Evolutionary conservation across 495 filamentous ascomycete species (phyloP), one percentile per base, ranked within the genome.

Genomic region (Letharia columbiana): DNA sequence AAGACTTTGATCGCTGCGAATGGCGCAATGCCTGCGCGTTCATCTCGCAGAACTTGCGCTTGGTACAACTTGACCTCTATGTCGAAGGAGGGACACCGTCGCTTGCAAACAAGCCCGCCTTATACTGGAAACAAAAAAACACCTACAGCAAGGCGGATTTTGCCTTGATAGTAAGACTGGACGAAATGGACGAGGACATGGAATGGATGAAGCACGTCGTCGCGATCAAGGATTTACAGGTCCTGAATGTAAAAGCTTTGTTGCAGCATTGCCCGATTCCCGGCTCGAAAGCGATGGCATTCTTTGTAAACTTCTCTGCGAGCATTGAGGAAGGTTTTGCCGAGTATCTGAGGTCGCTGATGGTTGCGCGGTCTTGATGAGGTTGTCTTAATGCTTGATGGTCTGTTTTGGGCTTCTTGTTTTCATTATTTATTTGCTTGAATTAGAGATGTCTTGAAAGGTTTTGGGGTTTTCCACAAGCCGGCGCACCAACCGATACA

Each of bases 1-100:
- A 77, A 65, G 78, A 82, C 67, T 80, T 77, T 70, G 82, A 84
- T 71, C 75, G 79, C 17, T 74, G 72, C 70, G 81, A 84, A 73
- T 86, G 83, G 83, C 69, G 67, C 9, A 73, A 69, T 37, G 74
- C 78, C 23, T 83, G 79, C 69, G 70, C 72, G 10, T 81, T 74
- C 62, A 67, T 84, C 2, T 64, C 70, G 35, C 68, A 70, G 2
- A 66, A 74, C n/a, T 69, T 77, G 60, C 67, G 65, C 28, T 65
- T 81, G 10, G 64, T 67, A 12, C 76, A 74, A 52, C 74, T 84
- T 11, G 70, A 76, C n/a, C 68, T 84, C 2, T 70, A 73, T 8
- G 75, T 84, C 15, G 77, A 81, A 60, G 79, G 82, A 20, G 58
- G 58, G 23, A 66, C 64, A 9, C 64, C 45, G 23, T 66, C 58